Conservation (phyloP, 805 yeast genomes). For the Pichia thaimueangensis region DNA sequence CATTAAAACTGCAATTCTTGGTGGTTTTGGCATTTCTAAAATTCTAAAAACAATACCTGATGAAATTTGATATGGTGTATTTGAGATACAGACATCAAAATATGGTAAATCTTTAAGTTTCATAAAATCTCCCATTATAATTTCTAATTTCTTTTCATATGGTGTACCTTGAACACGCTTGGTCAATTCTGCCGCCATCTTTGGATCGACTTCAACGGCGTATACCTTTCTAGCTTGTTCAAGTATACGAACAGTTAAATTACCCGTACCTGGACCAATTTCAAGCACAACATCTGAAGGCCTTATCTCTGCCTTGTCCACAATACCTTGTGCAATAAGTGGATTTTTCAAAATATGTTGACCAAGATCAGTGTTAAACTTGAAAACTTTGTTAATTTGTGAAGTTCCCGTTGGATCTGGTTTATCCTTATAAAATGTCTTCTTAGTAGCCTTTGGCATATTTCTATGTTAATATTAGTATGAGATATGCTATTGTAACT, state of each 20-base stretch:
- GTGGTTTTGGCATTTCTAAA: slow-evolving; percentile 86
- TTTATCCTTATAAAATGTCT: slow-evolving; percentile 46
- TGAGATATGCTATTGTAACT: no score
- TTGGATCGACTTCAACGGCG: slow-evolving; percentile 98
- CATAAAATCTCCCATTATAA: slow-evolving; percentile 91
- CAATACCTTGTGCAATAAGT: slow-evolving; percentile 94
- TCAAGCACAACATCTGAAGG: slow-evolving; percentile 92
- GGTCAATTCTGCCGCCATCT: slow-evolving; percentile 98
- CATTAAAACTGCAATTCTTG: slow-evolving; percentile 92
- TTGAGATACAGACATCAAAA: slow-evolving; percentile 92
- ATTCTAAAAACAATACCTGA: slow-evolving; percentile 93
- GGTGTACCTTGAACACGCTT: slow-evolving; percentile 98
- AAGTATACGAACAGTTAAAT: slow-evolving; percentile 83
- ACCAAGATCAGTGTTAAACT: slow-evolving; percentile 93
- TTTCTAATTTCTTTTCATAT: slow-evolving; percentile 82
- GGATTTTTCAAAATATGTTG: slow-evolving; percentile 97
- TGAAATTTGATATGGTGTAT: slow-evolving; percentile 96
- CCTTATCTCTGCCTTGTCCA: slow-evolving; percentile 87
- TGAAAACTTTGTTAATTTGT: slow-evolving; percentile 78
- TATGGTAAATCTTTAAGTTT: slow-evolving; percentile 84
- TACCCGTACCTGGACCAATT: slow-evolving; percentile 99
- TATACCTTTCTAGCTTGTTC: slow-evolving; percentile 92
- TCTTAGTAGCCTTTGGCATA: slow-evolving; percentile 62
- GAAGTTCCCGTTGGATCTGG: slow-evolving; percentile 56
- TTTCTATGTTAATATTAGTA: no score